Conservation (phyloP, 2,329 filamentous ascomycete genomes). For the Aspergillus versicolor region DNA sequence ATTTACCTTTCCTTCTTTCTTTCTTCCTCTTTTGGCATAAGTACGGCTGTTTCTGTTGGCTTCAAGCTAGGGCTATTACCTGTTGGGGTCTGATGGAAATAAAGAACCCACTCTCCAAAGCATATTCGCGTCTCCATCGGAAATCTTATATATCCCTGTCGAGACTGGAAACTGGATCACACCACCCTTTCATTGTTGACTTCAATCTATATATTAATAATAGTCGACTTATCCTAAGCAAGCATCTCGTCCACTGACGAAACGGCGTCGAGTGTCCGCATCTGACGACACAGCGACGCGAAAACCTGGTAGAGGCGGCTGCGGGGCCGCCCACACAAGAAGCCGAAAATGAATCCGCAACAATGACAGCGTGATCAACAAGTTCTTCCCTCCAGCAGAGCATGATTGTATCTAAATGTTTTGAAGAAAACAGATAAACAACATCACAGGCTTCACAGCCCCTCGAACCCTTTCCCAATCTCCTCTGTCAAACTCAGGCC, state of each 20-base stretch:
- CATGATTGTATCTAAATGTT: no score
- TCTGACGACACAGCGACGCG: constrained; percentile 21
- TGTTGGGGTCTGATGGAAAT: constrained; percentile 8
- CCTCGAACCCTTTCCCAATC: neutral
- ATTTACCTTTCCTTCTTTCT: neutral
- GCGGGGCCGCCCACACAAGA: neutral
- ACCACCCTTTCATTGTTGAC: constrained; percentile 4
- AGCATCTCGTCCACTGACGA: neutral
- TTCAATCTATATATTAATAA: constrained; percentile 2
- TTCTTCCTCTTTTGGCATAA: neutral
- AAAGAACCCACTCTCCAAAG: constrained; percentile 6
- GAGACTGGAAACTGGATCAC: constrained; percentile 5
- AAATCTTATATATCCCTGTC: constrained; percentile 17
- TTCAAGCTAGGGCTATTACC: constrained; percentile 5
- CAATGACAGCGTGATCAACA: neutral
- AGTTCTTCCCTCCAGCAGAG: no score
- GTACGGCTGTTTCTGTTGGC: neutral
- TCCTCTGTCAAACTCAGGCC: constrained; percentile 13
- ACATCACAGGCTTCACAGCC: constrained; percentile 14
- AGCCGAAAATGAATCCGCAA: no score
- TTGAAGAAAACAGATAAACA: neutral
- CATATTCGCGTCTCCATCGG: constrained; percentile 1
- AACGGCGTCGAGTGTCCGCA: constrained; percentile 6
- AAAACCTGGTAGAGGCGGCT: constrained; percentile 23
- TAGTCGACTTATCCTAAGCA: neutral